Base-by-base conservation (phyloP, 768 basidiomycete genomes). In the Kwoniella pini region DNA sequence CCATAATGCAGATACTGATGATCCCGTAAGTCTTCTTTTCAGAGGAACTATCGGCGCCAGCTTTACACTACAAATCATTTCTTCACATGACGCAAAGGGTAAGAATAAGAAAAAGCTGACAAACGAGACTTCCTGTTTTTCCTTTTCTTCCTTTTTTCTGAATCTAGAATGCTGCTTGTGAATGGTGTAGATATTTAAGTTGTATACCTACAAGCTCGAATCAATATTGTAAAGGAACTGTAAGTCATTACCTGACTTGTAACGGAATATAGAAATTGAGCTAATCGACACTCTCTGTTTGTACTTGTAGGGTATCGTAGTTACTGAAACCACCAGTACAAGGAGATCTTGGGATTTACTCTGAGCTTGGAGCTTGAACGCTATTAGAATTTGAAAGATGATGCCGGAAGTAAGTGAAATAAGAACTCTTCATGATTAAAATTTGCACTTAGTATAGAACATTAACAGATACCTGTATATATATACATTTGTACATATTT, bases 161-260 rank as follows among this genome's bases (percentile, higher is more conserved):
- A 40, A 21, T 17, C 21, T 90, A 93, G 28, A 88, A 89, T 72
- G 87, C 87, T 12, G 90, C 91, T 85, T 80, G 61, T 84, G 79
- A 50, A 53, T 88, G 92, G 65, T 96, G 93, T 76, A 85, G 90
- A 50, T 96, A 90, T 77, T 80, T 96, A 4, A 92, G 90, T 1
- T 96, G 94, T 69, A 85, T 94, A 76, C 94, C 93, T 0, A 88
- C 87, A n/a, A 54, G 58, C 2, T 53, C 69, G 6, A 81, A 81
- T 65, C 70, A 80, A 49, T 68, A 72, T 39, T 81, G 79, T 60
- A 59, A 63, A 28, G 80, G 80, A n/a, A 79, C 70, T 2, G 79
- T 77, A 49, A 65, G 70, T 63, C 13, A 5, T 4, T 4, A 15
- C n/a, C n/a, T n/a, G n/a, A n/a, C n/a, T n/a, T n/a, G n/a, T n/a